Conservation (phyloP, 495 filamentous ascomycete genomes). For the Pseudevernia furfuracea region DNA sequence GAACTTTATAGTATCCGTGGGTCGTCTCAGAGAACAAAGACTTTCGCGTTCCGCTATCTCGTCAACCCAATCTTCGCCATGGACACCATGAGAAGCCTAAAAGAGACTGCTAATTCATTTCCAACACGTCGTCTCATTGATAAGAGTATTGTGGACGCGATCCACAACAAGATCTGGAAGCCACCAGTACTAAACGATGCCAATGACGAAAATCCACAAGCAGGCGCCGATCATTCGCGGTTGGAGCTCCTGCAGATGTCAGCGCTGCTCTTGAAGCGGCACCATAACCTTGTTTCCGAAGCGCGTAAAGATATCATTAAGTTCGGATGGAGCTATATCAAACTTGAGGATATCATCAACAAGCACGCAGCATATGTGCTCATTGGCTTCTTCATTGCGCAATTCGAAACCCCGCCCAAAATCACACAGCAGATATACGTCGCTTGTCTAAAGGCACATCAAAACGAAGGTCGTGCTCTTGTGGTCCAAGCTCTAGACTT, state of each 20-base stretch:
- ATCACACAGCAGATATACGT: constrained; percentile 93
- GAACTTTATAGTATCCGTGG: constrained; percentile 75
- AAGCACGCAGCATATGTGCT: constrained; percentile 97
- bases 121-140: constrained; percentile 63
- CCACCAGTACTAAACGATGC: constrained; percentile 67
- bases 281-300: constrained; percentile 73
- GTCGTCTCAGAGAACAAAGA: constrained; percentile 80
- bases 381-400: constrained; percentile 93
- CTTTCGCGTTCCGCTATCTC: constrained; percentile 82
- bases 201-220: constrained; percentile 75
- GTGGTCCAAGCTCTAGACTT: constrained; percentile 93
- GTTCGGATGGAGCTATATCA: constrained; percentile 97
- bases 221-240: constrained; percentile 87
- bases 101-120: constrained; percentile 8
- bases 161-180: constrained; percentile 91
- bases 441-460: constrained; percentile 81
- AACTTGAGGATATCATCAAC: constrained; percentile 96
- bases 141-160: constrained; percentile 77
- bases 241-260: constrained; percentile 95
- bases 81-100: constrained; percentile 66
- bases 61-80: constrained; percentile 96
- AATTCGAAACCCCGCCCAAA: constrained; percentile 93
- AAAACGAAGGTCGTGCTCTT: constrained; percentile 85
- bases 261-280: constrained; percentile 89
- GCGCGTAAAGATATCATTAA: constrained; percentile 97